Base-by-base conservation (phyloP, 495 filamentous ascomycete genomes). In the Cairneyella variabilis region DNA sequence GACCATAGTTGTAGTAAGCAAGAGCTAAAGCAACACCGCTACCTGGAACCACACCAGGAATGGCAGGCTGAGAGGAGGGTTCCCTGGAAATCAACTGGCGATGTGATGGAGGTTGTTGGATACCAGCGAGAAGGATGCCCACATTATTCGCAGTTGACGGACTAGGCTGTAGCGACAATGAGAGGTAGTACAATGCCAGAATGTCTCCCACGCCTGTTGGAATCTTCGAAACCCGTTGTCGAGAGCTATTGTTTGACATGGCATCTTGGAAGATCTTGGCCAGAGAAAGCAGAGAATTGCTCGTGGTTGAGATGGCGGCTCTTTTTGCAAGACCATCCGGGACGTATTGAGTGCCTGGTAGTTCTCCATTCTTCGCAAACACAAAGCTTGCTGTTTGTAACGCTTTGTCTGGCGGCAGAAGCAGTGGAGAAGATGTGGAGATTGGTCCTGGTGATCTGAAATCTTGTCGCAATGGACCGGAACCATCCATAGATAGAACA, bases 111-210 rank as follows among this genome's bases (percentile, higher is more conserved):
- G 83, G 78, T 59, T 95, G 90, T 57, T 97, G 93, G 16, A 99
- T 88, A 42, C 93, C 89, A 2, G 93, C 95, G 25, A 99, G 80
- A 26, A 99, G 74, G 48, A 99, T 99, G 3, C 93, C 93, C 37
- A 99, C 95, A 66, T 99, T 99, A 62, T 99, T 99, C 11, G 93
- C 93, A 0, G 93, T 99, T 5, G 95, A 97, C 18, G 93, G 93
- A 62, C 93, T 97, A 18, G 93, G 91, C 53, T 96, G 92, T 8
- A 99, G 76, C 0, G 95, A 95, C 20, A 99, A 75, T 4, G 95
- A 97, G 1, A 99, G 78, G 59, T 99, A 99, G 63, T 99, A 99
- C 10, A 99, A 78, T 3, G 91, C 90, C 14, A 99, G 68, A 38
- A 99, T 99, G 59, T 99, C 93, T 26, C 90, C 84, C 6, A 97